Conservation (phyloP, 129 eudicot genomes). For the Apium graveolens region DNA sequence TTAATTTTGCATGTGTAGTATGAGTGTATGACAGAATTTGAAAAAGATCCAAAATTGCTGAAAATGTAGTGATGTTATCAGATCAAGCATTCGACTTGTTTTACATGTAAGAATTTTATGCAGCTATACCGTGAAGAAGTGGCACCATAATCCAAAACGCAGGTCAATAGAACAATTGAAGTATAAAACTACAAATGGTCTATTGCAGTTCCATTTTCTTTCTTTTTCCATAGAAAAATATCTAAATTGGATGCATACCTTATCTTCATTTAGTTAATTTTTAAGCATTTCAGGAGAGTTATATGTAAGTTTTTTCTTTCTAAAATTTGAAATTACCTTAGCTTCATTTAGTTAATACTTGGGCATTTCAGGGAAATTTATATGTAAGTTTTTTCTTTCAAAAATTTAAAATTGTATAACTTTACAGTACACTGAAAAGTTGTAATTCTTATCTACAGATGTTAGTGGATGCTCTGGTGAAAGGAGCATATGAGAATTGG, state of each 20-base stretch:
- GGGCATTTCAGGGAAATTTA: not conserved
- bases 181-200: not conserved
- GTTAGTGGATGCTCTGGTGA: slow-evolving; percentile 45
- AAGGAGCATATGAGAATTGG: slow-evolving; percentile 54
- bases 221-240: not conserved
- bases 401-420: not conserved
- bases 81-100: not conserved
- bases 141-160: not conserved
- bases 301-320: not conserved
- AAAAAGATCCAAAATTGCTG: not conserved
- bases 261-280: not conserved
- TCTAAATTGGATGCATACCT: not conserved
- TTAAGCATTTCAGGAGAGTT: not conserved
- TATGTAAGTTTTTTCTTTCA: not conserved
- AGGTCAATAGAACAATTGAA: too few relatives aligned
- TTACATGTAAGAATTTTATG: not conserved
- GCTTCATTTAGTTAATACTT: too few relatives aligned
- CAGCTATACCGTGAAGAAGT: not conserved
- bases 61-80: not conserved
- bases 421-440: slow-evolving; percentile 2
- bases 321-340: not conserved
- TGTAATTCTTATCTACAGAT: slow-evolving; percentile 24
- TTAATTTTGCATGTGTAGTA: not conserved
- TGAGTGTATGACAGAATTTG: not conserved
- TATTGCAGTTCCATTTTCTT: not conserved